Evolutionary conservation across 495 filamentous ascomycete genomes (phyloP).

Genomic region (Annulohypoxylon moriforme): DNA sequence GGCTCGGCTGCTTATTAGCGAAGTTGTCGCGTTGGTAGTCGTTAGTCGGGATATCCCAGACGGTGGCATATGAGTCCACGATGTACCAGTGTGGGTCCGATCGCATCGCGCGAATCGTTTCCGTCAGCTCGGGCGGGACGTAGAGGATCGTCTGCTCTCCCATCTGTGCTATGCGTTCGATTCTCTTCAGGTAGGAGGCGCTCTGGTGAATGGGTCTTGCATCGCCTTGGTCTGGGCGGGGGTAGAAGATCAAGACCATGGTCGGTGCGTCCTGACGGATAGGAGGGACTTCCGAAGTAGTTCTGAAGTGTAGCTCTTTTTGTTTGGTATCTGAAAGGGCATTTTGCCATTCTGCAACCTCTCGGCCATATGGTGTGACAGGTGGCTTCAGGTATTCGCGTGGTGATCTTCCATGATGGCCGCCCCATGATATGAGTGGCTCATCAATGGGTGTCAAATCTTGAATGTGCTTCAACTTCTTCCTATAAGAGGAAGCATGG

Average conservation of each 20-base stretch:
- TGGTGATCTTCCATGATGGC: conserved; percentile 32
- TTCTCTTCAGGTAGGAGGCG: conserved; percentile 36
- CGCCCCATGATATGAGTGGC: conserved; percentile 37
- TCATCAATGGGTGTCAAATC: conserved; percentile 32
- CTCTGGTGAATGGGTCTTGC: conserved; percentile 33
- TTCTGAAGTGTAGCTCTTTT: conserved; percentile 18
- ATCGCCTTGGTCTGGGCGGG: conserved; percentile 29
- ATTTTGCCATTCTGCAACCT: conserved; percentile 33
- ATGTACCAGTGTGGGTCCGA: conserved; percentile 36
- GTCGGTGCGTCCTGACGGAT: conserved; percentile 30
- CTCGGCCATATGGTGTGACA: conserved; percentile 20
- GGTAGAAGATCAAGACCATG: conserved; percentile 40
- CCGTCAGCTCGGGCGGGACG: conserved; percentile 26
- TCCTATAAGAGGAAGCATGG: conserved; percentile 23
- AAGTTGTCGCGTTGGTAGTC: conserved; percentile 40
- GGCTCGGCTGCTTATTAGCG: conserved; percentile 28
- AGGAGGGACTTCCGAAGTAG: conserved; percentile 16
- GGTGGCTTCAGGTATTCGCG: conserved; percentile 31
- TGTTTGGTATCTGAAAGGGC: conserved; percentile 17
- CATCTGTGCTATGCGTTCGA: conserved; percentile 38
- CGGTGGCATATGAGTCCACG: conserved; percentile 30
- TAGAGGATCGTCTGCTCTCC: conserved; percentile 41
- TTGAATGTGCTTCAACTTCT: conserved; percentile 24
- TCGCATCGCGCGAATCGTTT: conserved; percentile 27
- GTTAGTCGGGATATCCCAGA: conserved; percentile 44